A percentile compares a stretch with the other conserved stretches of the same genome.
These are phyloP conservation scores for Pythium vanterpoolii DNA, from an alignment of 352 stramenopile species.

Conservation along the genomic window DNA sequence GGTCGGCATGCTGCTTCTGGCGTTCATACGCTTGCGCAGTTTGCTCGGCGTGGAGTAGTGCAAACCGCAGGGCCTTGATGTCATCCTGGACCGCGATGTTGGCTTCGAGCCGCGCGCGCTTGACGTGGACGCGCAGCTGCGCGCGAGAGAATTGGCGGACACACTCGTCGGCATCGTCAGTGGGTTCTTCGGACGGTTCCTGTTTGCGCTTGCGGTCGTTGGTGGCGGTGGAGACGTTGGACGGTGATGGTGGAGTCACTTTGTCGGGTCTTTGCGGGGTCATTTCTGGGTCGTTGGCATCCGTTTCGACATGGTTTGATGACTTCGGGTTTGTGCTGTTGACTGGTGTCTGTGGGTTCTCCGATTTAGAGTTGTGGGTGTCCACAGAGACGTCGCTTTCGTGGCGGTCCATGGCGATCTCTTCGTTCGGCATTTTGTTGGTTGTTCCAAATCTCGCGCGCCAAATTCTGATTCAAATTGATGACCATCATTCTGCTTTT, in stretches of 20 bases:
- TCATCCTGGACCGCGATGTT: conserved; percentile 52
- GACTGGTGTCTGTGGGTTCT: background rate
- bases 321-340: background rate
- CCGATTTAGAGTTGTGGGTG: background rate
- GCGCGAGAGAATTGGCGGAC: conserved; percentile 34
- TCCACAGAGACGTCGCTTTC: background rate
- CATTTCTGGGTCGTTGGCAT: background rate
- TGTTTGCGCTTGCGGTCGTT: conserved; percentile 16
- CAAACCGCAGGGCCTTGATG: conserved; percentile 37
- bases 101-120: conserved; percentile 50
- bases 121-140: conserved; percentile 48
- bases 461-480: conserved; percentile 10
- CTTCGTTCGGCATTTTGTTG: background rate
- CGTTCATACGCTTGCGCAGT: conserved; percentile 14
- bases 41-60: conserved; percentile 40
- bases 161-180: conserved; percentile 22
- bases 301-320: background rate
- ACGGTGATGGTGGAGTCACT: background rate
- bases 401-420: background rate
- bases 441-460: background rate
- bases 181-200: background rate
- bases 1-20: conserved; percentile 20
- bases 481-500: conserved; percentile 7
- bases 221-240: background rate
- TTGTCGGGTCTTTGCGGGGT: background rate